Evolutionary conservation across 1,139 yeast species (phyloP).

Genomic region (Hansenula sp.): DNA sequence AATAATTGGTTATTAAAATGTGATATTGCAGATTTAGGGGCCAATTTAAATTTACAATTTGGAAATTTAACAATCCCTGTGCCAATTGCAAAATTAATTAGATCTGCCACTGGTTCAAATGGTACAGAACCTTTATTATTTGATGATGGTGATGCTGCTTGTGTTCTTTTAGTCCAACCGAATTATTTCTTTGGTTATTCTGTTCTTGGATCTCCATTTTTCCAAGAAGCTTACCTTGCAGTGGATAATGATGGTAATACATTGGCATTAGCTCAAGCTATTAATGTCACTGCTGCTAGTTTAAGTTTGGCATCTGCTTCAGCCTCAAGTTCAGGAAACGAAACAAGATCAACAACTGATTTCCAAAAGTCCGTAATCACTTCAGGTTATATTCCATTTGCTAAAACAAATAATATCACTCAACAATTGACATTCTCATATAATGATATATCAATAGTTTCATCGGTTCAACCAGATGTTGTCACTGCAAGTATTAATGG

Average conservation of each 20-base stretch:
- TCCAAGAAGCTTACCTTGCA: conserved; percentile 55
- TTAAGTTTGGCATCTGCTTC: conserved; percentile 4
- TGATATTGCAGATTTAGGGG: conserved; percentile 42
- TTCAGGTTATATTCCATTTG: conserved; percentile 48
- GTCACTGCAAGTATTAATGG: conserved; percentile 1
- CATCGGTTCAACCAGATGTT: not conserved
- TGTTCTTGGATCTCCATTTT: conserved; percentile 59
- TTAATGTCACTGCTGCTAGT: conserved; percentile 10
- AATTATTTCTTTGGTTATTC: conserved; percentile 47
- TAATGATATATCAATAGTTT: conserved; percentile 6
- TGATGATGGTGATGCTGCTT: conserved; percentile 55
- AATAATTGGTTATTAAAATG: conserved; percentile 70
- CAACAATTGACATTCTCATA: conserved; percentile 26
- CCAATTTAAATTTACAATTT: conserved; percentile 52
- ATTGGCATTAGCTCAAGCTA: conserved; percentile 54
- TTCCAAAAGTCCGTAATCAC: conserved; percentile 27
- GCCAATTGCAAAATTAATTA: conserved; percentile 49
- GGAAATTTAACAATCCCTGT: conserved; percentile 49
- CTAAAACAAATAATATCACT: conserved; percentile 33
- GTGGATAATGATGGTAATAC: conserved; percentile 59
- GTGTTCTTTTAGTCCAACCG: conserved; percentile 55
- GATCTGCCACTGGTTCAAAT: conserved; percentile 13
- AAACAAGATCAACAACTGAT: conserved; percentile 6
- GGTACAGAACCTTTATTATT: conserved; percentile 38
- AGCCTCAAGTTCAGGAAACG: conserved; percentile 3